Evolutionary conservation across 2,329 filamentous ascomycete species (phyloP).

Genomic region (Aspergillus brasiliensis): DNA sequence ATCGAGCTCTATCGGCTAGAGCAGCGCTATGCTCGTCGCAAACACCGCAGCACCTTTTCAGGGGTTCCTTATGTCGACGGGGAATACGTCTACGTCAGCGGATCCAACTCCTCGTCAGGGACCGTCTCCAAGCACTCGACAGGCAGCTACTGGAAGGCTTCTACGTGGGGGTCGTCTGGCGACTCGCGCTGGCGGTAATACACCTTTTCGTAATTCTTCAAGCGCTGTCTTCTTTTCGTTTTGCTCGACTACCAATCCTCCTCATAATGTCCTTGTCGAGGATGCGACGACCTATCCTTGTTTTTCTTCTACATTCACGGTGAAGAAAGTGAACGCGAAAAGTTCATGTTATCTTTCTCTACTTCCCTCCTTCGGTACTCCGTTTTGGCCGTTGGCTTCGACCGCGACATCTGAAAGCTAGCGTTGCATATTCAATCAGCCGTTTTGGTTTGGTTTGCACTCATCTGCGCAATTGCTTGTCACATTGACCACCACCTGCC

Average conservation of each 20-base stretch:
- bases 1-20: conserved; percentile 93
- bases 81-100: conserved; percentile 77
- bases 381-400: neutral
- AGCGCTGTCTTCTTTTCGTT: neutral
- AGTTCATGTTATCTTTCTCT: conserved; percentile 14
- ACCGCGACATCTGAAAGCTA: neutral
- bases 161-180: conserved; percentile 30
- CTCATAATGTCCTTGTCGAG: conserved; percentile 25
- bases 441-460: neutral
- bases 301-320: conserved; percentile 12
- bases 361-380: neutral
- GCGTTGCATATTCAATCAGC: neutral
- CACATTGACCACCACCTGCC: neutral
- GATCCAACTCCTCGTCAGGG: conserved; percentile 38
- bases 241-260: conserved; percentile 20
- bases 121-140: conserved; percentile 44
- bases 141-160: conserved; percentile 35
- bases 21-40: conserved; percentile 89
- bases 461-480: neutral
- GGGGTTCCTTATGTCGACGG: conserved; percentile 92
- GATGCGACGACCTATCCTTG: conserved; percentile 20
- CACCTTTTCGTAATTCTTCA: neutral
- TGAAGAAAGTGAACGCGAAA: conserved; percentile 13
- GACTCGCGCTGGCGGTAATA: conserved; percentile 33
- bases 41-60: conserved; percentile 85